Conservation (phyloP, 768 basidiomycete genomes). For the Trametes coccinea region DNA sequence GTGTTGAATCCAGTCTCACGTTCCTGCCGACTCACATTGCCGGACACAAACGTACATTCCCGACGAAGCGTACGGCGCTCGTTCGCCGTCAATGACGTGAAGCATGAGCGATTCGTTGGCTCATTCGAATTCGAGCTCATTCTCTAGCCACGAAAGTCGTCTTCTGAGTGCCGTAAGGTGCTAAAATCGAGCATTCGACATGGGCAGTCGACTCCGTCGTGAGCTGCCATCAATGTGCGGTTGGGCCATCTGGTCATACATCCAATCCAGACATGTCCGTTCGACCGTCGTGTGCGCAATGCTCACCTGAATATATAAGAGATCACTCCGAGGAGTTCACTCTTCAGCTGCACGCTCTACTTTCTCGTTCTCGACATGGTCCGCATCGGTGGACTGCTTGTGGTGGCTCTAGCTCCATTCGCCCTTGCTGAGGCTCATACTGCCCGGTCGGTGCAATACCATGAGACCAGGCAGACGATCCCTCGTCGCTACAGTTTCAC, state of each 20-base stretch:
- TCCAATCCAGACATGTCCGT: too few species aligned
- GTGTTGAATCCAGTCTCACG: not conserved
- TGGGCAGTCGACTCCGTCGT: not conserved
- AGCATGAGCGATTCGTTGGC: too few species aligned
- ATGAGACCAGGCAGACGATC: not conserved
- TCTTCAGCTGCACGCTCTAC: not conserved
- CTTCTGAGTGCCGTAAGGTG: not conserved
- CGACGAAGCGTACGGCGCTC: too few species aligned
- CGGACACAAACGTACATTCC: too few species aligned
- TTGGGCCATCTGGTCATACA: not conserved
- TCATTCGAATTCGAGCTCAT: not conserved
- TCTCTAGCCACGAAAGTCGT: not conserved
- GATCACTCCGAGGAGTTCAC: too few species aligned
- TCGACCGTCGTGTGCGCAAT: too few species aligned
- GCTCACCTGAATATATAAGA: too few species aligned
- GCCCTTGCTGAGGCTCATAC: not conserved
- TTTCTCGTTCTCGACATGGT: not conserved
- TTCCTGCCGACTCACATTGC: too few species aligned
- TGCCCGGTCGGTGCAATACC: not conserved
- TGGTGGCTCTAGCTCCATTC: not conserved
- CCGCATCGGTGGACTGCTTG: not conserved
- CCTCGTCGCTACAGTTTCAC: conserved; percentile 32
- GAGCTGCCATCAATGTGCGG: not conserved
- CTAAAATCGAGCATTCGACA: not conserved
- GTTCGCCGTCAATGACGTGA: too few species aligned